Evolutionary conservation across 2,329 filamentous ascomycete species (phyloP).

Genomic region (Paracorniculantispora psalliotae): DNA sequence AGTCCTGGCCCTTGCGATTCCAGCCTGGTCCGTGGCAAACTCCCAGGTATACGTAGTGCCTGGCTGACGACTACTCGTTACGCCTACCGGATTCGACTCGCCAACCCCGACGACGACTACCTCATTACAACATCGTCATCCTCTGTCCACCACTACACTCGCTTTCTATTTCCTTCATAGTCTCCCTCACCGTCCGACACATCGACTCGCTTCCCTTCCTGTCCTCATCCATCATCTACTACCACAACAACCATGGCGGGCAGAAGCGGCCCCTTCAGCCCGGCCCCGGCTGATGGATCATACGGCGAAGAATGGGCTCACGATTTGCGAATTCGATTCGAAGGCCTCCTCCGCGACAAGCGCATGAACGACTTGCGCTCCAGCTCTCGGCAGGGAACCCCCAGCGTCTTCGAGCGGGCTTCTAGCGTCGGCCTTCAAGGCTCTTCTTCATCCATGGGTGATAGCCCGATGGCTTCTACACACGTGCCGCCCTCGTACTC

Average conservation of each 20-base stretch:
- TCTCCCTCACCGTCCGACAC: not conserved
- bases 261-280: slow-evolving; percentile 30
- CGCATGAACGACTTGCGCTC: slow-evolving; percentile 71
- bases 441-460: slow-evolving; percentile 32
- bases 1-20: slow-evolving; percentile 11
- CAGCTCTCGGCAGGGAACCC: slow-evolving; percentile 52
- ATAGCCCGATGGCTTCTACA: slow-evolving; percentile 44
- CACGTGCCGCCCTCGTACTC: slow-evolving; percentile 44
- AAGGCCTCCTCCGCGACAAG: slow-evolving; percentile 79
- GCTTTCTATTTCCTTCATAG: slow-evolving; percentile 10
- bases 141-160: not conserved
- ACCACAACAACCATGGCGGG: slow-evolving; percentile 31
- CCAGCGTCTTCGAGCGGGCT: slow-evolving; percentile 45
- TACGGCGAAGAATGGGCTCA: slow-evolving; percentile 71
- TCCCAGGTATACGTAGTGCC: slow-evolving; percentile 18
- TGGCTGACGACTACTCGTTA: slow-evolving; percentile 11
- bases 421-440: slow-evolving; percentile 44
- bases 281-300: slow-evolving; percentile 29
- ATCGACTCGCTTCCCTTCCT: not conserved
- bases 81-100: slow-evolving; percentile 7
- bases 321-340: slow-evolving; percentile 77
- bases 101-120: slow-evolving; percentile 9
- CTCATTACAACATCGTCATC: slow-evolving; percentile 3
- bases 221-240: not conserved
- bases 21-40: slow-evolving; percentile 17